Base-by-base conservation (phyloP, 306 rosid genomes). In the Vigna mungo region DNA sequence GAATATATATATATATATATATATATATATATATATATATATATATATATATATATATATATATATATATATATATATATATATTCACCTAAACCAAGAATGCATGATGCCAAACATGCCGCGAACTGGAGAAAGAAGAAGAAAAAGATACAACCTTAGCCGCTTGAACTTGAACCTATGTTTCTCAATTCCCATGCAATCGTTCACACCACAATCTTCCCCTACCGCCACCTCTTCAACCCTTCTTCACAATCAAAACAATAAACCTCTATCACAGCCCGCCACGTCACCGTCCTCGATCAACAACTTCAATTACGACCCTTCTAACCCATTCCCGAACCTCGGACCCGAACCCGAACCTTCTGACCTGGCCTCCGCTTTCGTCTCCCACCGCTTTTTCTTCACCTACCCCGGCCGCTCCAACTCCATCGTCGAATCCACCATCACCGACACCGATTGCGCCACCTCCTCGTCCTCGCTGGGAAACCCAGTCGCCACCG, bases 321-420 rank as follows among this genome's bases (percentile, higher is more conserved):
- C 30, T 4, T n/a, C 59, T 15, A 39, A 14, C 77, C 25, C 54
- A 20, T 56, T 21, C 27, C 36, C 18, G 39, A 25, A 0, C 11
- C 21, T 37, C 2, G 59, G 51, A 17, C 55, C 67, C 61, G 49
- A 82, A 78, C 72, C 81, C n/a, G 25, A 83, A 74, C 74, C 81
- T 6, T 78, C 80, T 0, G 91, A 88, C 71, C 79, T 88, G 53
- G 94, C 90, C 83, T 70, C 97, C 17, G 98, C 88, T 25, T 89
- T 89, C 15, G 93, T 97, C 82, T 91, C 99, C 68, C 88, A 82
- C 6, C 97, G 99, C 56, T 95, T 95, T 96, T 95, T 95, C 87
- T 90, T 95, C 90, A 86, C 99, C 43, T 85, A 96, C 21, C 99
- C 99, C 0, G 98, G 99, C 72, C 92, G 81, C 55, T 92, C 99